Percentiles rank a stretch among this genome's conserved stretches.
Conservation (phyloP, 345 rosid species). For the Sisymbrium irio region DNA sequence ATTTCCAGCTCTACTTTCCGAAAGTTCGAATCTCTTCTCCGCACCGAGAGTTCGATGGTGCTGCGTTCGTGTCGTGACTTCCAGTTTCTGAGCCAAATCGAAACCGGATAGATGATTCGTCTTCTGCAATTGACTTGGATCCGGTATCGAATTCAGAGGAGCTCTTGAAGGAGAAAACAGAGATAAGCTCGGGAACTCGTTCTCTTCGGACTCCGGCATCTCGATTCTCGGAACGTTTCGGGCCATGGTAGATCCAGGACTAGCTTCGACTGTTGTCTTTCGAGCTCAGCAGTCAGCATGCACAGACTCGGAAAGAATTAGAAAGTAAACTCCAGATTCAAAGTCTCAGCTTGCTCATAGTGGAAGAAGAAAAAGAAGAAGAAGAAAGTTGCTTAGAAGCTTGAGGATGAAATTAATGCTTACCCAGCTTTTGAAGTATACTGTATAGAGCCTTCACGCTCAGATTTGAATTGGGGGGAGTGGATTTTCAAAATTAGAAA, state of each 20-base stretch:
- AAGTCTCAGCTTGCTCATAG: slow-evolving; percentile 1
- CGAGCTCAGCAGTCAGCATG: slow-evolving; percentile 49
- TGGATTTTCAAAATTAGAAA: slow-evolving; percentile 25
- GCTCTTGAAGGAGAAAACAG: slow-evolving; percentile 66
- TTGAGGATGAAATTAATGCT: slow-evolving; percentile 9
- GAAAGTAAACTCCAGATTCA: slow-evolving; percentile 7
- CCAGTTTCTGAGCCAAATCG: slow-evolving; percentile 39
- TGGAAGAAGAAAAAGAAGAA: slow-evolving; percentile 3
- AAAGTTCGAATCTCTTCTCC: slow-evolving; percentile 33
- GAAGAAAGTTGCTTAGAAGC: slow-evolving; percentile 12
- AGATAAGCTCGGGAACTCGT: slow-evolving; percentile 47
- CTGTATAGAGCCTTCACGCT: neutral
- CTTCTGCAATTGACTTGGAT: slow-evolving; percentile 61
- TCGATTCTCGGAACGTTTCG: slow-evolving; percentile 31
- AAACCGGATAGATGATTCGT: slow-evolving; percentile 31
- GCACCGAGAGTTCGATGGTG: slow-evolving; percentile 19
- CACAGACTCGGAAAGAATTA: neutral
- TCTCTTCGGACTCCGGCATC: slow-evolving; percentile 55
- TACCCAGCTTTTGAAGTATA: neutral
- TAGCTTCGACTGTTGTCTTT: slow-evolving; percentile 20
- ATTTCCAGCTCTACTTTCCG: slow-evolving; percentile 26
- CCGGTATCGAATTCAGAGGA: slow-evolving; percentile 71
- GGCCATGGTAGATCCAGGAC: slow-evolving; percentile 32
- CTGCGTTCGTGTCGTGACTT: slow-evolving; percentile 26
- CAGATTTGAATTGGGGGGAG: slow-evolving; percentile 37